phyloP scores from a whole-genome alignment of 2,329 filamentous ascomycete species.

The Nectriaceae sp. region DNA sequence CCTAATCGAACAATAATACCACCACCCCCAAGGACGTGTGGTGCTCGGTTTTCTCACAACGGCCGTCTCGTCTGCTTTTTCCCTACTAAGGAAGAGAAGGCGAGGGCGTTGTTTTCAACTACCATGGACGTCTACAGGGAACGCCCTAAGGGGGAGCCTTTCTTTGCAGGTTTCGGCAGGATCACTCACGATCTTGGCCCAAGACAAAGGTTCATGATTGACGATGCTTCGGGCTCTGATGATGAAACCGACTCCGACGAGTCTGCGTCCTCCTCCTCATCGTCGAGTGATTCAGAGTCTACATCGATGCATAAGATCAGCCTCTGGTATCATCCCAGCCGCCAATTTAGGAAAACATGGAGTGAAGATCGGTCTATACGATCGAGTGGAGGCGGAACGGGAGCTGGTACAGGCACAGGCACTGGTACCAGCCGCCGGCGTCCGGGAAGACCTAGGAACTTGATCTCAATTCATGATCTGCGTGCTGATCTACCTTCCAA shows the following conservation, averaged over 20 bases:
- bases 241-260: conserved; percentile 53
- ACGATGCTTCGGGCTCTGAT: conserved; percentile 54
- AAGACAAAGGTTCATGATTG: conserved; percentile 47
- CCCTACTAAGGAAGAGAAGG: conserved; percentile 65
- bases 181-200: conserved; percentile 53
- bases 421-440: conserved; percentile 54
- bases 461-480: conserved; percentile 73
- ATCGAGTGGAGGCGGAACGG: conserved; percentile 63
- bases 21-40: conserved; percentile 59
- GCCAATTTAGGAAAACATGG: conserved; percentile 55
- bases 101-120: conserved; percentile 50
- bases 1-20: conserved; percentile 55
- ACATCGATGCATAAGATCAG: conserved; percentile 62
- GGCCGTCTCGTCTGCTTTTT: conserved; percentile 69
- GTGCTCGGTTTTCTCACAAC: conserved; percentile 62
- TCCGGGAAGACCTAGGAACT: conserved; percentile 59
- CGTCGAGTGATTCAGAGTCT: conserved; percentile 62
- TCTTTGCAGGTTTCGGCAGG: conserved; percentile 59
- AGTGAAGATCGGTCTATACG: conserved; percentile 58
- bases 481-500: conserved; percentile 76
- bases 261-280: conserved; percentile 50
- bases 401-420: conserved; percentile 48
- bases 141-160: conserved; percentile 54
- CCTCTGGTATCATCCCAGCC: conserved; percentile 56
- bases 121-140: conserved; percentile 48